Conservation (phyloP, 2,329 filamentous ascomycete species). For the Apiospora saccharicola region DNA sequence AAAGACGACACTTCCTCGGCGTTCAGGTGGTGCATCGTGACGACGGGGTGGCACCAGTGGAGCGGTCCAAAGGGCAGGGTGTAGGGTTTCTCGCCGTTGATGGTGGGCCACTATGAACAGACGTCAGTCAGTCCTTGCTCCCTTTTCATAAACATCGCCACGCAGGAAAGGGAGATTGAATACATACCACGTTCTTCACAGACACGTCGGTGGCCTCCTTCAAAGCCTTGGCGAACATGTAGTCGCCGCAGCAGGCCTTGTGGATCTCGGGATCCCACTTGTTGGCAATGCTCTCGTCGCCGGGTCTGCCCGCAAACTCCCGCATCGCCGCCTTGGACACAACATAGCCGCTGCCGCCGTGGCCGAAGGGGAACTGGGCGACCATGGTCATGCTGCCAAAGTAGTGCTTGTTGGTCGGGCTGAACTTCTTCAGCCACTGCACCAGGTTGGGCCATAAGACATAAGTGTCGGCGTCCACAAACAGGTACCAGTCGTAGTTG, state of each 20-base stretch:
- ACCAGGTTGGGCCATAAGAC: slow-evolving; percentile 61
- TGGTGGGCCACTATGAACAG: slow-evolving; percentile 54
- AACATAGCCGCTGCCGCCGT: slow-evolving; percentile 64
- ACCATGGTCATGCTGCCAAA: slow-evolving; percentile 58
- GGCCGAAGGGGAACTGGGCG: slow-evolving; percentile 54
- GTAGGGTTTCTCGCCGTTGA: slow-evolving; percentile 63
- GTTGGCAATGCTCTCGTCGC: slow-evolving; percentile 53
- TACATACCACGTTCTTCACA: slow-evolving; percentile 47
- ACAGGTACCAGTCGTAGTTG: slow-evolving; percentile 65
- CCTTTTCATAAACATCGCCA: too few relatives aligned
- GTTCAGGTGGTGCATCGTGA: slow-evolving; percentile 57
- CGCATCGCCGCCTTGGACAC: slow-evolving; percentile 61
- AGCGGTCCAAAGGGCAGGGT: slow-evolving; percentile 58
- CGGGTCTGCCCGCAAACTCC: slow-evolving; percentile 48
- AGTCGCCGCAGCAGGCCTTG: slow-evolving; percentile 57
- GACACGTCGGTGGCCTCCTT: slow-evolving; percentile 27
- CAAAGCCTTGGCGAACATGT: slow-evolving; percentile 56
- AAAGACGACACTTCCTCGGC: slow-evolving; percentile 50
- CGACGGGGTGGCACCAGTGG: slow-evolving; percentile 58
- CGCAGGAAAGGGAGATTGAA: too few relatives aligned
- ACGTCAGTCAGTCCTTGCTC: too few relatives aligned
- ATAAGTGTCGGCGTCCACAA: slow-evolving; percentile 66
- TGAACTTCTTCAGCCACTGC: slow-evolving; percentile 54
- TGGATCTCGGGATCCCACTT: slow-evolving; percentile 53
- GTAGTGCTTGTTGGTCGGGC: slow-evolving; percentile 54